phyloP scores from a whole-genome alignment of 805 yeast species.

The Ascoidea tarda region DNA sequence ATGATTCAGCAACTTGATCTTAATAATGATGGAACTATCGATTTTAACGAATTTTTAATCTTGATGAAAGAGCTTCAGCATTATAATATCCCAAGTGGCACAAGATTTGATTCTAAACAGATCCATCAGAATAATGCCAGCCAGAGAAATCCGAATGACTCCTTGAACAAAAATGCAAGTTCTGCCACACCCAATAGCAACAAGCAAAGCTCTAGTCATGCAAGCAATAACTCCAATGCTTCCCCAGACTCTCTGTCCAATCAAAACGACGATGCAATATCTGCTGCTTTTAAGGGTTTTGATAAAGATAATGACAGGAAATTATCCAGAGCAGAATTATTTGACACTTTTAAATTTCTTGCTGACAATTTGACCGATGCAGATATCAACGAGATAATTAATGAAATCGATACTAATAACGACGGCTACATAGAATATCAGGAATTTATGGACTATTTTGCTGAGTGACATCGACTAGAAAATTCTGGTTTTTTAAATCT shows the following conservation, averaged over 20 bases:
- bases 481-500: no score
- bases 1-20: constrained; percentile 94
- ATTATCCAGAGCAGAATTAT: not conserved
- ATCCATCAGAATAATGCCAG: no score
- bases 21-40: constrained; percentile 93
- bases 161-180: no score
- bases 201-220: not conserved
- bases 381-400: not conserved
- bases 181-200: no score
- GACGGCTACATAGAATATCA: not conserved
- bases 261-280: not conserved
- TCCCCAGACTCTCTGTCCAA: not conserved
- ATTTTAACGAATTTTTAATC: constrained; percentile 68
- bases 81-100: not conserved
- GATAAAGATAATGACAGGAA: not conserved
- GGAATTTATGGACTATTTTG: not conserved
- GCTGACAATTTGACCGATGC: not conserved
- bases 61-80: not conserved
- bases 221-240: not conserved
- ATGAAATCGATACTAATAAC: not conserved
- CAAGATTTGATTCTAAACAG: not conserved
- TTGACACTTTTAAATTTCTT: not conserved
- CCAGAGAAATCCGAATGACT: no score
- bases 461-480: no score
- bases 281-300: not conserved